A percentile compares a stretch with the other conserved stretches of the same genome.
Evolutionary conservation across 2,329 filamentous ascomycete genomes (phyloP).

Genomic region (Coniella lustricola): DNA sequence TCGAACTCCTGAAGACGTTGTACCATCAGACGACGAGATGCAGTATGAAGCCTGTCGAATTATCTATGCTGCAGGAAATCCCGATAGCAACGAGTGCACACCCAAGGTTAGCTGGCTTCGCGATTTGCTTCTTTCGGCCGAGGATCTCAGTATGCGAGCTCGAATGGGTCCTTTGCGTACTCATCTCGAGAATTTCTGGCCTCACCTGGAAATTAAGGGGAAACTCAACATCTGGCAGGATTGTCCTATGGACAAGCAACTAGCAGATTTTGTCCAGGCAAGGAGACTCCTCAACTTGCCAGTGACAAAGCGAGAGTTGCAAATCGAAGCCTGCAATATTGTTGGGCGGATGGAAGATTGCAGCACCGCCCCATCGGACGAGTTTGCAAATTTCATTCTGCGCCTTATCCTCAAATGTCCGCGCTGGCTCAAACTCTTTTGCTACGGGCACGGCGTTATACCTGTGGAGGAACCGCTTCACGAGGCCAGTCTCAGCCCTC

Average conservation of each 20-base stretch:
- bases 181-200: slow-evolving; percentile 39
- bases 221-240: slow-evolving; percentile 51
- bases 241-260: slow-evolving; percentile 48
- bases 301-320: slow-evolving; percentile 52
- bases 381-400: slow-evolving; percentile 49
- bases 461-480: slow-evolving; percentile 41
- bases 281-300: slow-evolving; percentile 50
- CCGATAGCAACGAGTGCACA: slow-evolving; percentile 32
- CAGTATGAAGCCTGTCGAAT: slow-evolving; percentile 53
- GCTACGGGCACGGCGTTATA: slow-evolving; percentile 49
- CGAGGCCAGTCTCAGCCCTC: slow-evolving; percentile 46
- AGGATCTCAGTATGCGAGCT: slow-evolving; percentile 35
- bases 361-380: slow-evolving; percentile 41
- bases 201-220: slow-evolving; percentile 48
- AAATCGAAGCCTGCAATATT: slow-evolving; percentile 51
- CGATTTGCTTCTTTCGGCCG: slow-evolving; percentile 48
- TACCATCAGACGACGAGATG: slow-evolving; percentile 45
- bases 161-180: slow-evolving; percentile 41
- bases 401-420: slow-evolving; percentile 43
- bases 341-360: slow-evolving; percentile 49
- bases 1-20: slow-evolving; percentile 31
- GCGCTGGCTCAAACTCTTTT: slow-evolving; percentile 49
- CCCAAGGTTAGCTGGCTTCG: slow-evolving; percentile 46
- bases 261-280: slow-evolving; percentile 46
- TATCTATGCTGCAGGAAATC: slow-evolving; percentile 46